Conservation (phyloP, 73 alveolate genomes). For the Halteria grandinella region DNA sequence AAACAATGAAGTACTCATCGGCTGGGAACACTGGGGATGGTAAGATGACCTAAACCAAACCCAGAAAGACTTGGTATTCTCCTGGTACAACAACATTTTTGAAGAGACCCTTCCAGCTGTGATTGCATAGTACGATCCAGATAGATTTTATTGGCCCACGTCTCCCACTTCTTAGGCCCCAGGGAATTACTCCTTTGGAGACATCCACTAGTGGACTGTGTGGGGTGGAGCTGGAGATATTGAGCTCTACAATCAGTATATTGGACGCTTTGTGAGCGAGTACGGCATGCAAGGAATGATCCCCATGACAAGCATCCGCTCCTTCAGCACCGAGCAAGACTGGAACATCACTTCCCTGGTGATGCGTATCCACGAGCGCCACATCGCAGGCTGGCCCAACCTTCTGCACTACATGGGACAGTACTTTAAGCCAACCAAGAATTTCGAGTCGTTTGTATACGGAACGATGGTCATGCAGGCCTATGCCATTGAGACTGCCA, state of each 20-base stretch:
- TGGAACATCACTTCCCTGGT: slow-evolving; percentile 71
- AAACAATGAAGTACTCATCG: slow-evolving; percentile 73
- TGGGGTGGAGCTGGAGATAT: slow-evolving; percentile 83
- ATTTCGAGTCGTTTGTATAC: slow-evolving; percentile 77
- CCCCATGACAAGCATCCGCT: slow-evolving; percentile 78
- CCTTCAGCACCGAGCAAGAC: slow-evolving; percentile 70
- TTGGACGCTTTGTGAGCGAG: slow-evolving; percentile 87
- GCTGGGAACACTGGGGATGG: slow-evolving; percentile 85
- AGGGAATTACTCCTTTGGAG: slow-evolving; percentile 65
- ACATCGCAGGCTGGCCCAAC: slow-evolving; percentile 77
- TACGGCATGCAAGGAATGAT: slow-evolving; percentile 90
- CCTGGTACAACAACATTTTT: slow-evolving; percentile 62
- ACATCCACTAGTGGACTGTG: slow-evolving; percentile 90
- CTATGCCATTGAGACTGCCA: slow-evolving; percentile 84
- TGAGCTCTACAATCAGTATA: slow-evolving; percentile 76
- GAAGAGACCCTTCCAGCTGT: slow-evolving; percentile 59
- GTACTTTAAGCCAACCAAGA: slow-evolving; percentile 76
- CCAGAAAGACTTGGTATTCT: not conserved
- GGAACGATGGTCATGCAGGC: slow-evolving; percentile 83
- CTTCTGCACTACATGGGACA: slow-evolving; percentile 74
- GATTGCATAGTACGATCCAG: slow-evolving; percentile 58
- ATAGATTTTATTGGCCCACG: slow-evolving; percentile 55
- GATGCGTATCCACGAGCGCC: slow-evolving; percentile 88
- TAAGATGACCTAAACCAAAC: not conserved
- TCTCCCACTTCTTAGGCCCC: slow-evolving; percentile 53